Base-by-base conservation (phyloP, 257 asterid species). In the Handroanthus guayacan region DNA sequence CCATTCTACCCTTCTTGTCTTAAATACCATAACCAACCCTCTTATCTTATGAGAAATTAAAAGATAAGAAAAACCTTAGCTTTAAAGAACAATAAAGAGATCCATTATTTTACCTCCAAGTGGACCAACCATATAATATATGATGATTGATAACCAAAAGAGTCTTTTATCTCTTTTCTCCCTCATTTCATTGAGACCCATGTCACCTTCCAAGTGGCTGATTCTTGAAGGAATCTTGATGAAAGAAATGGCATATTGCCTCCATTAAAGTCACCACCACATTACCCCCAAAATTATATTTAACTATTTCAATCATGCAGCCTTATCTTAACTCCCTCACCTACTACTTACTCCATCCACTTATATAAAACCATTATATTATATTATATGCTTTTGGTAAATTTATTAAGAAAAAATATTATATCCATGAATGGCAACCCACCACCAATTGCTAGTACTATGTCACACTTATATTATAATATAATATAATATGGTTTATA, bases 171-270 rank as follows among this genome's bases (percentile, higher is more conserved):
- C 31, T 25, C 31, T 25, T 25, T 25, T 25, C 56, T 16, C 41
- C n/a, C 60, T 25, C 20, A 51, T 54, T 31, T 14, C 44, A 20
- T 17, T 18, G 50, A 65, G 6, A 69, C 37, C 45, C 54, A 77
- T 78, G 84, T 71, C 84, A 72, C 68, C 18, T 75, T 80, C 38
- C 71, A 5, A 63, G 38, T 80, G 87, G 82, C 75, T 80, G 82
- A 75, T 80, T 80, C 57, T 76, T 52, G 65, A 83, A 78, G 84
- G 86, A 81, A 81, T 86, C 86, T 80, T 78, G 9, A 75, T 71
- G 67, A 57, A 64, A 44, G 60, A 34, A n/a, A 11, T 13, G 77
- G 16, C 76, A 68, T 17, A 71, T 61, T 47, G 20, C 71, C 71
- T 67, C 79, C 72, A 16, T 11, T 12, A 9, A 9, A 56, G 63